phyloP scores from a whole-genome alignment of 306 rosid genomes.

The Arachis stenosperma region DNA sequence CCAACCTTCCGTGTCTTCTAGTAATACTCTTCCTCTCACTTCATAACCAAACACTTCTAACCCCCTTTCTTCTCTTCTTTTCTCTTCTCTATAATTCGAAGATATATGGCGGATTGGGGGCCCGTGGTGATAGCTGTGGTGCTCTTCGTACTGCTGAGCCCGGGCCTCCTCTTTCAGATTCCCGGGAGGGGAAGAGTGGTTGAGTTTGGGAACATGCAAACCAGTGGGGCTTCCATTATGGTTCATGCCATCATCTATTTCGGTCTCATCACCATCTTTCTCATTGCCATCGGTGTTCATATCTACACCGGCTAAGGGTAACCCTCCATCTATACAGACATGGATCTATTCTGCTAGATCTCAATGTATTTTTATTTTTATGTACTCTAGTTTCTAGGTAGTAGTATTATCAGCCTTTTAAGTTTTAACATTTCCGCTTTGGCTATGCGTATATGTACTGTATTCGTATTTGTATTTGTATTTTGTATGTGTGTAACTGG shows the following conservation, averaged over 20 bases:
- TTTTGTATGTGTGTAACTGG: slow-evolving; percentile 1
- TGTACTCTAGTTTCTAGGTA: too few relatives aligned
- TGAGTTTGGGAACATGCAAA: slow-evolving; percentile 81
- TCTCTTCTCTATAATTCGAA: neutral
- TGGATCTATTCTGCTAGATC: too few relatives aligned
- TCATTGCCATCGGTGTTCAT: slow-evolving; percentile 76
- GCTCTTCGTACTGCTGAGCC: slow-evolving; percentile 69
- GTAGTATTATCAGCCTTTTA: too few relatives aligned
- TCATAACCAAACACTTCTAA: too few relatives aligned
- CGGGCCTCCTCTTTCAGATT: slow-evolving; percentile 76
- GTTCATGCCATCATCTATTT: slow-evolving; percentile 82
- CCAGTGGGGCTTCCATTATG: slow-evolving; percentile 73
- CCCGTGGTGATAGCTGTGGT: slow-evolving; percentile 79
- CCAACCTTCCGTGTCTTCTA: too few relatives aligned
- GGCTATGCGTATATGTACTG: too few relatives aligned
- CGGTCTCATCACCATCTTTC: slow-evolving; percentile 81
- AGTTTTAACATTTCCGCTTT: too few relatives aligned
- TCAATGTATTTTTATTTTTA: too few relatives aligned
- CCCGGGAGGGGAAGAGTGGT: slow-evolving; percentile 56
- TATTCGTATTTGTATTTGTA: neutral
- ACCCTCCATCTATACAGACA: neutral
- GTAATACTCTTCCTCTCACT: too few relatives aligned
- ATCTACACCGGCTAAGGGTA: slow-evolving; percentile 49
- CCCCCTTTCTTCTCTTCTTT: neutral
- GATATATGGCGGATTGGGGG: slow-evolving; percentile 82